Evolutionary conservation across 1,284 basidiomycete species (phyloP).

Genomic region (Ganoderma sp.): DNA sequence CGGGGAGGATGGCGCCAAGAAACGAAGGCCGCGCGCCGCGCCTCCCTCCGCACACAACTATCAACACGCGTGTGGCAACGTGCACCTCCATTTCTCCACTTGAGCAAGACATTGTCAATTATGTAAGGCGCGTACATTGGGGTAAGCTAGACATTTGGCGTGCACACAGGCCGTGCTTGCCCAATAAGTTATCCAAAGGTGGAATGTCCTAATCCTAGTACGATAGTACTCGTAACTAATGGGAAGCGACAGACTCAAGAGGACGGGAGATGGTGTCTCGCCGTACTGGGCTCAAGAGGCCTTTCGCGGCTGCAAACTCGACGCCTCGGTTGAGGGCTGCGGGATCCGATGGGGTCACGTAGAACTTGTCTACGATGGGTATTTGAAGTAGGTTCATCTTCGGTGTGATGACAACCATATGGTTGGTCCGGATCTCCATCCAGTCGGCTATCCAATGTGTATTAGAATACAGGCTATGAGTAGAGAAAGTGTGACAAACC

Average conservation of each 20-base stretch:
- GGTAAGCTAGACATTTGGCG: slow-evolving; percentile 10
- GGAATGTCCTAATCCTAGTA: slow-evolving; percentile 11
- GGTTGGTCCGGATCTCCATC: slow-evolving; percentile 95
- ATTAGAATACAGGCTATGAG: slow-evolving; percentile 30
- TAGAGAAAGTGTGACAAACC: slow-evolving; percentile 51
- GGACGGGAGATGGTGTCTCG: slow-evolving; percentile 29
- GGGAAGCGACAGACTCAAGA: slow-evolving; percentile 12
- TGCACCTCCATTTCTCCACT: slow-evolving; percentile 3
- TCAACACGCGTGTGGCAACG: slow-evolving; percentile 24
- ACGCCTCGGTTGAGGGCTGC: slow-evolving; percentile 65
- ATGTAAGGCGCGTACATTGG: slow-evolving; percentile 6
- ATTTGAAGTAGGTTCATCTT: slow-evolving; percentile 96
- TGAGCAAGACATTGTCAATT: neutral
- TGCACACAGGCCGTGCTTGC: slow-evolving; percentile 13
- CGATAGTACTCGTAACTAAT: neutral
- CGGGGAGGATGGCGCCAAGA: slow-evolving; percentile 22
- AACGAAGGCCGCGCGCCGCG: neutral
- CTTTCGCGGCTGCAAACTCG: slow-evolving; percentile 78
- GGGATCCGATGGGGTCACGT: slow-evolving; percentile 80
- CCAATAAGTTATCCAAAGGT: slow-evolving; percentile 11
- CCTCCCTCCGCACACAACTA: slow-evolving; percentile 14
- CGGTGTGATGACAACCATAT: slow-evolving; percentile 89
- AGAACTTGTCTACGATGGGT: slow-evolving; percentile 92
- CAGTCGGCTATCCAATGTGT: slow-evolving; percentile 68
- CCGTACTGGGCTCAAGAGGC: slow-evolving; percentile 59